Conservation (phyloP, 2,329 filamentous ascomycete species). For the Zymoseptoria pseudotritici region DNA sequence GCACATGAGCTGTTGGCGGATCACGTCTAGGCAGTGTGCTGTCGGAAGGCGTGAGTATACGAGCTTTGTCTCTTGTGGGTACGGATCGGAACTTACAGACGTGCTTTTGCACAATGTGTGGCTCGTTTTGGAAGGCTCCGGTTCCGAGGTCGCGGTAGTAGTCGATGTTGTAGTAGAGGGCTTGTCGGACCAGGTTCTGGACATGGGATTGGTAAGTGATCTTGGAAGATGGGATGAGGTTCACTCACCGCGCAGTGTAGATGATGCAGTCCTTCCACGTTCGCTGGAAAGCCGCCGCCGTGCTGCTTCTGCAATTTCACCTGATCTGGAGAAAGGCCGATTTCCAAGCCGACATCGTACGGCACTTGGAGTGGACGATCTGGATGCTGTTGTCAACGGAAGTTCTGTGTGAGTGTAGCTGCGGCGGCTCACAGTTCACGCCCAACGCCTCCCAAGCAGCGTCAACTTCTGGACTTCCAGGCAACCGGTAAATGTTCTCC, state of each 20-base stretch:
- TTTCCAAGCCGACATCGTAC: conserved; percentile 20
- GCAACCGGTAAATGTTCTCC: conserved; percentile 47
- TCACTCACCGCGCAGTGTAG: conserved; percentile 46
- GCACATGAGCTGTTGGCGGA: conserved; percentile 61
- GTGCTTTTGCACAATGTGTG: conserved; percentile 49
- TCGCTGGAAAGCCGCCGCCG: conserved; percentile 52
- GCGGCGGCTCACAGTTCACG: conserved; percentile 34
- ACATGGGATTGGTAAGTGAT: background rate
- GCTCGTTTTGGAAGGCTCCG: conserved; percentile 51
- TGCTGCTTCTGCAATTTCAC: conserved; percentile 50
- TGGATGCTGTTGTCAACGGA: background rate
- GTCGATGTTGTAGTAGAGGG: conserved; percentile 53
- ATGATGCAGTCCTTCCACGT: conserved; percentile 52
- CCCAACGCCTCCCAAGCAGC: conserved; percentile 50
- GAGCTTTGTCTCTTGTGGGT: too few relatives aligned
- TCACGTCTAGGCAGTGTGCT: conserved; percentile 55
- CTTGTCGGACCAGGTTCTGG: conserved; percentile 53
- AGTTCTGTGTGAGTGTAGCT: background rate
- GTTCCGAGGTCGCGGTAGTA: conserved; percentile 47
- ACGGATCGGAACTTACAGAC: too few relatives aligned
- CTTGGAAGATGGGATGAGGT: too few relatives aligned
- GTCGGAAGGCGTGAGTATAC: too few relatives aligned
- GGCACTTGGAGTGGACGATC: conserved; percentile 10
- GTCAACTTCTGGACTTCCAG: conserved; percentile 41
- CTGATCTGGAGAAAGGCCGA: conserved; percentile 48